Base-by-base conservation (phyloP, 139 green algal genomes). In the Edaphochlamys debaryana region DNA sequence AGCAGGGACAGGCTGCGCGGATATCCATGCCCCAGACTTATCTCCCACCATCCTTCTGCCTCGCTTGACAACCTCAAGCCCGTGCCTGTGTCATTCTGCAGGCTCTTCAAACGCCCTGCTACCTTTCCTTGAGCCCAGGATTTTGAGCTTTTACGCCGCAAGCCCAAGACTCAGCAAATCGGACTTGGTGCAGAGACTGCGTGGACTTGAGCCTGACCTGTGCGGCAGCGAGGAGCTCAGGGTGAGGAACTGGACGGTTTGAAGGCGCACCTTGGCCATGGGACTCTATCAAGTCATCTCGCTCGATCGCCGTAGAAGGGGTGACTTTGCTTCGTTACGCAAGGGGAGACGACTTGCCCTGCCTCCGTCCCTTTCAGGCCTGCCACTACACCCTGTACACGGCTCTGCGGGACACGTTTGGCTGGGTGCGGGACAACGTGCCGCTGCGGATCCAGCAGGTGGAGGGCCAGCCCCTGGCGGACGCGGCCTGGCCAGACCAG, bases 381-480 rank as follows among this genome's bases (percentile, higher is more conserved):
- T 37, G 60, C n/a, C 60, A 67, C 19, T 40, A 67, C 60, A 4
- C 3, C 1, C 30, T 67, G 60, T 38, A 67, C 60, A 38, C 37
- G n/a, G 7, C n/a, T 1, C 60, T 67, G 1, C 60, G n/a, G 30
- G 13, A 30, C n/a, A 67, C 27, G 19, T 67, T 67, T 27, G n/a
- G 27, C n/a, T 67, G 60, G 60, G 30, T 67, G n/a, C n/a, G n/a
- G 1, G 60, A 67, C n/a, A 40, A 67, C 60, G 30, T 67, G 60
- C 60, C 60, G 4, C 30, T 67, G n/a, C 30, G 30, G 27, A 11
- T 67, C 25, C 40, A 72, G 75, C 8, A 71, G 40, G 15, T 80
- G 29, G 29, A 37, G 19, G 73, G 29, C 13, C 73, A 80, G 73
- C 73, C 58, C 27, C 56, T 60, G n/a, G 75, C 75, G 7, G 25